Evolutionary conservation across 495 filamentous ascomycete species (phyloP), one percentile per base, ranked within the genome.

Genomic region (Cercophora sp.): DNA sequence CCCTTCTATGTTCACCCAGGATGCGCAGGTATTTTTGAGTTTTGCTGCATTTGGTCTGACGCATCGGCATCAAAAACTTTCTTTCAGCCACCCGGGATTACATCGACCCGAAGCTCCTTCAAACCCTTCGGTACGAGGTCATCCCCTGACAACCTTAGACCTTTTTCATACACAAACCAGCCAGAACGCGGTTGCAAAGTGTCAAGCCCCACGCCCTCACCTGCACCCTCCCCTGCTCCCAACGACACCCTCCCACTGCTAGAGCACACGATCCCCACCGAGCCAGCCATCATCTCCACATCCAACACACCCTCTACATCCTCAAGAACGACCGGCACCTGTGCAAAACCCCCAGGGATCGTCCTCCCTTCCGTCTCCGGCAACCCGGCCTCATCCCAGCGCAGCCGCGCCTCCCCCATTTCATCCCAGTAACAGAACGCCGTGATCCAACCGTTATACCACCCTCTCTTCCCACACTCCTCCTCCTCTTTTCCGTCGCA

Each of bases 381-480:
- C 34, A 43, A 8, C 4, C 15, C 19, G 8, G 22, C 6, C 1
- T 43, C 6, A 43, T 5, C 13, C 20, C 13, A n/a, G n/a, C n/a
- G n/a, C n/a, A n/a, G n/a, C n/a, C n/a, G n/a, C n/a, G n/a, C n/a
- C 5, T 43, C 8, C 18, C 40, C 40, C 16, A 23, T 43, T 10
- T 5, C 40, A 8, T 22, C 11, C 39, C 39, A 52, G 26, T 44
- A 45, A 25, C 50, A 52, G 36, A 52, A 52, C 5, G 50, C 40
- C 5, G 50, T 44, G 20, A 44, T 35, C 50, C 50, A 52, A 5
- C 50, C 50, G 1, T 16, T 22, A 20, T 27, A 29, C 15, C 24
- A 20, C 8, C 24, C 18, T 27, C 16, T 11, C 39, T 18, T 18
- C 16, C 50, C 26, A 31, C 50, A 25, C 8, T 19, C 20, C 23